phyloP scores from a whole-genome alignment of 2,329 filamentous ascomycete genomes.

The Phoma herbarum region DNA sequence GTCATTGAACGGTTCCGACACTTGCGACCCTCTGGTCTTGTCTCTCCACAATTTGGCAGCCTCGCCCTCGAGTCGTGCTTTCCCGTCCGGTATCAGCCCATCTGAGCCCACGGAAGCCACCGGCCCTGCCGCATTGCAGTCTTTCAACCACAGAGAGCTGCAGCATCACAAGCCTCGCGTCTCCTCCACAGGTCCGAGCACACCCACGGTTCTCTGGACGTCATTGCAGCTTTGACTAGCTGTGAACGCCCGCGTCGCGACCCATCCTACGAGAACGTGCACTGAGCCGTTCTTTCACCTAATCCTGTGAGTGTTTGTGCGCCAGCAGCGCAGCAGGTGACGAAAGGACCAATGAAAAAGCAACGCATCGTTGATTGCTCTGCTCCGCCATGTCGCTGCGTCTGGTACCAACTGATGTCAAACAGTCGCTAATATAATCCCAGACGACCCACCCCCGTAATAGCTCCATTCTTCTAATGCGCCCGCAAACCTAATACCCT shows the following conservation, averaged over 20 bases:
- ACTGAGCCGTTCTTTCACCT: slow-evolving; percentile 27
- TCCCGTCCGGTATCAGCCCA: slow-evolving; percentile 4
- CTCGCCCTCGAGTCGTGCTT: slow-evolving; percentile 20
- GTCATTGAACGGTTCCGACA: slow-evolving; percentile 29
- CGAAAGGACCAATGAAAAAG: background rate
- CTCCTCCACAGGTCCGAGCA: slow-evolving; percentile 22
- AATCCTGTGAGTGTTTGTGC: slow-evolving; percentile 31
- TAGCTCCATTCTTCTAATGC: slow-evolving; percentile 55
- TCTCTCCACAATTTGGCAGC: slow-evolving; percentile 15
- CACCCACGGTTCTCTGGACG: slow-evolving; percentile 34
- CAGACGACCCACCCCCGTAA: slow-evolving; percentile 32
- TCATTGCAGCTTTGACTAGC: slow-evolving; percentile 48
- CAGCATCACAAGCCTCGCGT: slow-evolving; percentile 21
- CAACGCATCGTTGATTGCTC: slow-evolving; percentile 4
- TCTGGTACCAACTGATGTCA: slow-evolving; percentile 7
- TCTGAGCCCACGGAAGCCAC: slow-evolving; percentile 38
- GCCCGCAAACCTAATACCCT: slow-evolving; percentile 48
- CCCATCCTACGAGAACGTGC: slow-evolving; percentile 26
- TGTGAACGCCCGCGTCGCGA: slow-evolving; percentile 30
- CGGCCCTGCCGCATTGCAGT: slow-evolving; percentile 31
- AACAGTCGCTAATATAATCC: slow-evolving; percentile 26
- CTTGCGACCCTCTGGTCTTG: slow-evolving; percentile 20
- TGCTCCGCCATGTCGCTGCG: slow-evolving; percentile 18
- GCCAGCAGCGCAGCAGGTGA: background rate
- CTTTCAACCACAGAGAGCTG: slow-evolving; percentile 31